Evolutionary conservation across 306 rosid genomes (phyloP).

Genomic region (Cucumis hystrix): DNA sequence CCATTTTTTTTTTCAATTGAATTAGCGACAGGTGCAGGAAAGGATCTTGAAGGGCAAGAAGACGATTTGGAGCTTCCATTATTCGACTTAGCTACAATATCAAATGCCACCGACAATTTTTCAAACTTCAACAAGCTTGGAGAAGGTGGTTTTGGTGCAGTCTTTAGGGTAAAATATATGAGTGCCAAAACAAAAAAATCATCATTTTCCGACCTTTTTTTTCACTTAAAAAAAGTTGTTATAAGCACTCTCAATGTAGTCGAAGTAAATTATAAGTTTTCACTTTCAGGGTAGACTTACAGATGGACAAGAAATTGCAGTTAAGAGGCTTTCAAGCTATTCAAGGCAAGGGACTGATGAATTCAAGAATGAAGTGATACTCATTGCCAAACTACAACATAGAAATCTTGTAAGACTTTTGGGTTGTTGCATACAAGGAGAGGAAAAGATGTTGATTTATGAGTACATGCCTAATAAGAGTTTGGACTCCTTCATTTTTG

Average conservation of each 20-base stretch:
- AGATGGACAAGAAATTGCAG: conserved; percentile 43
- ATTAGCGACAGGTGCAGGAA: neutral
- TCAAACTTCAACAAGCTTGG: conserved; percentile 30
- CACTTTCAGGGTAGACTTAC: conserved; percentile 39
- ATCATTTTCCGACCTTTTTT: no score
- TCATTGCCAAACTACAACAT: conserved; percentile 58
- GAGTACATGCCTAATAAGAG: conserved; percentile 56
- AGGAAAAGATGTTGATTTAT: conserved; percentile 37
- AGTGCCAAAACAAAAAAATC: no score
- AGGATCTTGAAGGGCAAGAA: neutral
- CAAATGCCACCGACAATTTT: conserved; percentile 30
- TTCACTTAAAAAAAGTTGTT: neutral
- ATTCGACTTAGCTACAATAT: conserved; percentile 21
- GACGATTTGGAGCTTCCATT: conserved; percentile 37
- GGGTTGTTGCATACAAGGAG: conserved; percentile 42
- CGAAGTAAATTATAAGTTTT: neutral
- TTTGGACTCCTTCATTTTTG: conserved; percentile 53
- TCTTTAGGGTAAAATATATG: conserved; percentile 21
- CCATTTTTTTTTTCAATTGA: neutral
- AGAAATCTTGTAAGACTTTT: conserved; percentile 52
- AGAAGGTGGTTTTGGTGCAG: conserved; percentile 57
- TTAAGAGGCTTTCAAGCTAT: conserved; percentile 35
- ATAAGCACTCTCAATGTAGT: no score
- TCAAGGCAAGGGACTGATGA: conserved; percentile 50
- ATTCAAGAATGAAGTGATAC: conserved; percentile 44